Evolutionary conservation across 176 grass and related monocot species (phyloP), one percentile per base, ranked within the genome.

Genomic region (Eleusine indica): DNA sequence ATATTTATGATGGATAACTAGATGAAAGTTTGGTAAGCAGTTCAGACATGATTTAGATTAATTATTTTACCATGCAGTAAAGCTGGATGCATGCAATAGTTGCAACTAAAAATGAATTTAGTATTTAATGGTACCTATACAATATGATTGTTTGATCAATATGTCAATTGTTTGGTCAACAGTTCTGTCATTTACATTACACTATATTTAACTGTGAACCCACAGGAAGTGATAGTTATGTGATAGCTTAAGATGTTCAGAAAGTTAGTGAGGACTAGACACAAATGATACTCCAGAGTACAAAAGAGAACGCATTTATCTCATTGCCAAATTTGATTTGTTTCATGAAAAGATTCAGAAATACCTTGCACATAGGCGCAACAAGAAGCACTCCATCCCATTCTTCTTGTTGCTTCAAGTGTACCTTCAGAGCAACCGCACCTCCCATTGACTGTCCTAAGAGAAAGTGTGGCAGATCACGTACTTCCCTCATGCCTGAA

Each of bases 391-490:
- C 83, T 1, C 96, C 96, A 19, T 95, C 96, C 91, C 93, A 98
- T 75, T 93, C 89, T 63, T 85, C 76, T 28, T 88, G 83, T 86
- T 89, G 87, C 74, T 98, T 98, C 54, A 95, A 81, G 53, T 98
- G 96, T 12, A 89, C 83, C 89, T 98, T 98, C 66, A 98, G 76
- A 85, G 96, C 93, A 43, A 95, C 96, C 11, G 93, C 96, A 28
- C 96, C 96, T 81, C 96, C 96, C 96, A 98, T 98, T 78, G 96
- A 98, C 84, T 98, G 96, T 43, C 96, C 96, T 77, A 98, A 74
- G 56, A 98, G 87, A 79, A 98, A 98, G 40, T 95, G 87, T 73
- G 77, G 84, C 48, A 98, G 66, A 10, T 68, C 87, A 46, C 52
- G 58, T 58, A 93, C 91, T 38, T 88, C 91, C 32, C 88, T 84